These are phyloP conservation scores for Kingdonia uniflora DNA, from an alignment of 164 flowering plant genomes.

Conservation along the genomic window DNA sequence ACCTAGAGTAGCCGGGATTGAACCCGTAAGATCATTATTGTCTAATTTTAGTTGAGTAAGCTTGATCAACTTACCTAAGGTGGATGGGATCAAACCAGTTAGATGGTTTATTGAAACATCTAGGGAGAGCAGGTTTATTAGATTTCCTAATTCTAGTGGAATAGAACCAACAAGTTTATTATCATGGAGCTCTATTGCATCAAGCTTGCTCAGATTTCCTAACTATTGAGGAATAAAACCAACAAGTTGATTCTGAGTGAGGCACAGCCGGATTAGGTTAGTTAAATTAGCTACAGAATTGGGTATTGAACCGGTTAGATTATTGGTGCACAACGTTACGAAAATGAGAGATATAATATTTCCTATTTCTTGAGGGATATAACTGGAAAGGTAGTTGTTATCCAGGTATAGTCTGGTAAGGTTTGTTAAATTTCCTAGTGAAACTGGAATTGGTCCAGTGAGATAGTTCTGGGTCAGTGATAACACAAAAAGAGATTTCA, in stretches of 20 bases:
- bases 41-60: too few relatives aligned
- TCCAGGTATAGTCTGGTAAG: conserved; percentile 5
- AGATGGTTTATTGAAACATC: too few relatives aligned
- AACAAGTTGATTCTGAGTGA: neutral
- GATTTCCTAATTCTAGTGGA: too few relatives aligned
- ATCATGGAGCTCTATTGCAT: neutral
- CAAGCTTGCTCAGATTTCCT: neutral
- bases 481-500: neutral
- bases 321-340: neutral
- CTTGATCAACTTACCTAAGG: too few relatives aligned
- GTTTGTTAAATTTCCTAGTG: conserved; percentile 4
- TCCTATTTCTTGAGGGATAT: conserved; percentile 6
- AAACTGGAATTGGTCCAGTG: conserved; percentile 8
- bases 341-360: neutral
- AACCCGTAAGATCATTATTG: too few relatives aligned
- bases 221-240: neutral
- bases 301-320: conserved; percentile 5
- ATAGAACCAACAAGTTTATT: conserved; percentile 1
- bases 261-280: neutral
- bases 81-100: too few relatives aligned
- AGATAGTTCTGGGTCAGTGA: neutral
- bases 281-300: neutral
- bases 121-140: too few relatives aligned
- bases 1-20: conserved; percentile 10
- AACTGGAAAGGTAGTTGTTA: conserved; percentile 3